Conservation (phyloP, 2,329 filamentous ascomycete genomes). For the Pyrenophora seminiperda region DNA sequence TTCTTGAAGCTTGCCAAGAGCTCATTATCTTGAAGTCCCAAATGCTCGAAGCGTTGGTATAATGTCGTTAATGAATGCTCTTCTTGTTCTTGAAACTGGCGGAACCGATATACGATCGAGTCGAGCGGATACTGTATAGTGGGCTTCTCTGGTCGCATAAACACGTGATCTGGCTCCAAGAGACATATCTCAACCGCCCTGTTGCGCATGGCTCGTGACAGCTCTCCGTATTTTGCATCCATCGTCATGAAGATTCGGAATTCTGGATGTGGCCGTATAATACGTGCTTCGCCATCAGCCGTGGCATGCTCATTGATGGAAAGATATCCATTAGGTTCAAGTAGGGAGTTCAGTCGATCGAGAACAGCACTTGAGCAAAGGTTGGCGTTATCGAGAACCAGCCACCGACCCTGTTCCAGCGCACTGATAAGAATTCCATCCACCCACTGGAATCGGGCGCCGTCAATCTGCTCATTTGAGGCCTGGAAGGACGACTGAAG, state of each 20-base stretch:
- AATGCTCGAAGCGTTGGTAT: constrained; percentile 42
- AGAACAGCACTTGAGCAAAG: constrained; percentile 94
- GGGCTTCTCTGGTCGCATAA: neutral
- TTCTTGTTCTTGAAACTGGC: constrained; percentile 31
- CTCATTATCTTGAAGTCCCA: constrained; percentile 40
- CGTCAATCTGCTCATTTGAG: constrained; percentile 62
- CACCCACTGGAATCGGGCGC: constrained; percentile 92
- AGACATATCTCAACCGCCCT: constrained; percentile 89
- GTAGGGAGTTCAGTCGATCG: constrained; percentile 89
- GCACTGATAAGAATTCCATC: constrained; percentile 91
- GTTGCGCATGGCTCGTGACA: constrained; percentile 96
- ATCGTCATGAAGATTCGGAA: constrained; percentile 95
- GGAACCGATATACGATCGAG: constrained; percentile 48
- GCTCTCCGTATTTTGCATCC: constrained; percentile 87
- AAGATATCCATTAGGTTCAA: constrained; percentile 86
- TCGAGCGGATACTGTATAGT: constrained; percentile 43
- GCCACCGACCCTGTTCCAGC: constrained; percentile 83
- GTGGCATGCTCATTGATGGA: constrained; percentile 93
- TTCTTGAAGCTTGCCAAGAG: constrained; percentile 40
- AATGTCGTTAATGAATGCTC: constrained; percentile 13
- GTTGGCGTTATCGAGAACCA: constrained; percentile 96
- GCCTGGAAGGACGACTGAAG: constrained; percentile 59
- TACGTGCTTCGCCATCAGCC: constrained; percentile 76
- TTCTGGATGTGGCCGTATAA: constrained; percentile 80
- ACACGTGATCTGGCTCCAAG: constrained; percentile 24